Conservation (phyloP, 2,329 filamentous ascomycete species). For the Cordyceps tenuipes region DNA sequence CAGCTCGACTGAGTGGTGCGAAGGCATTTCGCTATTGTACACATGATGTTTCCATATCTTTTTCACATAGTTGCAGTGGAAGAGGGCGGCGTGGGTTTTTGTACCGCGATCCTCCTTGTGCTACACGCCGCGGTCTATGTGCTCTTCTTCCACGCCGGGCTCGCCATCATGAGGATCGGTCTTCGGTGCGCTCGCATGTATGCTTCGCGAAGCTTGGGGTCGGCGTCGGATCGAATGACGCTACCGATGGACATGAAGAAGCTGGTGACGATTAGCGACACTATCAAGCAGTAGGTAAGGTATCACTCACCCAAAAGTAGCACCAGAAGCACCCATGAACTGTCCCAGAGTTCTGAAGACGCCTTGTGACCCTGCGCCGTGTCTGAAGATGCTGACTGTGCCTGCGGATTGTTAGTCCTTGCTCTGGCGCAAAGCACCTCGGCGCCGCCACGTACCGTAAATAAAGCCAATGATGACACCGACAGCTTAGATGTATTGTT, state of each 20-base stretch:
- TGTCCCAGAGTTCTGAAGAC: slow-evolving; percentile 91
- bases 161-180: slow-evolving; percentile 54
- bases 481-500: slow-evolving; percentile 56
- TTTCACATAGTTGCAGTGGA: slow-evolving; percentile 22
- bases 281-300: neutral
- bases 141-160: slow-evolving; percentile 29
- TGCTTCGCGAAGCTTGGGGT: slow-evolving; percentile 63
- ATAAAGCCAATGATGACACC: slow-evolving; percentile 97
- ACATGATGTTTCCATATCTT: slow-evolving; percentile 17
- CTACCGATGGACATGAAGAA: slow-evolving; percentile 99
- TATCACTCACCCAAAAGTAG: slow-evolving; percentile 75
- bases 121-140: neutral
- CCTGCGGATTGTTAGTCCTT: slow-evolving; percentile 41
- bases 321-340: slow-evolving; percentile 92
- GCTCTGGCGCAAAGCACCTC: slow-evolving; percentile 8
- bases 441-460: slow-evolving; percentile 55
- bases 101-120: slow-evolving; percentile 12
- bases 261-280: slow-evolving; percentile 25
- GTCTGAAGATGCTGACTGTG: slow-evolving; percentile 89
- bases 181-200: slow-evolving; percentile 67
- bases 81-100: slow-evolving; percentile 42
- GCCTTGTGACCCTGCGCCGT: slow-evolving; percentile 85
- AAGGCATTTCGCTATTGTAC: slow-evolving; percentile 7
- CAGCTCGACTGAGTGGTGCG: slow-evolving; percentile 1
- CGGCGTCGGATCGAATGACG: slow-evolving; percentile 86